Percentiles rank a stretch among this genome's conserved stretches.
phyloP scores from a whole-genome alignment of 1,284 basidiomycete genomes.

The Ganoderma boninense region DNA sequence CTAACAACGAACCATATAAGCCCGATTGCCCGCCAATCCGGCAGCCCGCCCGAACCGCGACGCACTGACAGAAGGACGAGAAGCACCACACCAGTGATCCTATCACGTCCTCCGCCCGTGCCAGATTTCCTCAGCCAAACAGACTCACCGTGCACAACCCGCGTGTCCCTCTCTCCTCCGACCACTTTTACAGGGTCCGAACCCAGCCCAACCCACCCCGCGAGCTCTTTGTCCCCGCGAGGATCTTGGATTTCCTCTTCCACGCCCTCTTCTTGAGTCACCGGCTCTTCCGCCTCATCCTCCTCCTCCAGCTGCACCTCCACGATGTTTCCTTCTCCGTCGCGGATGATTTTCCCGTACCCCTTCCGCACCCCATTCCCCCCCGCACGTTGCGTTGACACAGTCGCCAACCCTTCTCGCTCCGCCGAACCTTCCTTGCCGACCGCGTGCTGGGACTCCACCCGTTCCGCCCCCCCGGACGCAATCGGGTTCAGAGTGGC shows the following conservation, averaged over 20 bases:
- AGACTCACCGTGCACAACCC: conserved; percentile 46
- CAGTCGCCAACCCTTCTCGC: conserved; percentile 18
- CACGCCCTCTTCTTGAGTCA: conserved; percentile 29
- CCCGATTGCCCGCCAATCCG: conserved; percentile 30
- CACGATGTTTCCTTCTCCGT: conserved; percentile 83
- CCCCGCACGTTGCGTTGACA: conserved; percentile 24
- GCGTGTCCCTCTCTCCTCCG: conserved; percentile 29
- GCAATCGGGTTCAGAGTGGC: conserved; percentile 70
- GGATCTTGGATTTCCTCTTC: conserved; percentile 40
- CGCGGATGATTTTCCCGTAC: conserved; percentile 87
- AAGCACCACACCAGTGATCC: conserved; percentile 25
- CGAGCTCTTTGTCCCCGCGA: conserved; percentile 40
- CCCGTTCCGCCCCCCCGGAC: conserved; percentile 65
- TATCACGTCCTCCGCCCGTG: conserved; percentile 23
- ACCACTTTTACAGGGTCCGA: conserved; percentile 32
- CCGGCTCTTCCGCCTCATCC: conserved; percentile 44
- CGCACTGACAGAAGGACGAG: conserved; percentile 23
- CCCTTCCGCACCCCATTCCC: conserved; percentile 62
- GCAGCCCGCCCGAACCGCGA: conserved; percentile 12
- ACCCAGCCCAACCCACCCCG: conserved; percentile 44
- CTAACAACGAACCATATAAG: conserved; percentile 40
- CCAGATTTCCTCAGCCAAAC: conserved; percentile 26
- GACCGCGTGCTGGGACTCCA: conserved; percentile 18
- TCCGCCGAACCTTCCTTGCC: conserved; percentile 16
- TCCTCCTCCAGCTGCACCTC: conserved; percentile 78